Base-by-base conservation (phyloP, 2,329 filamentous ascomycete genomes). In the Dothideomycetes sp. region DNA sequence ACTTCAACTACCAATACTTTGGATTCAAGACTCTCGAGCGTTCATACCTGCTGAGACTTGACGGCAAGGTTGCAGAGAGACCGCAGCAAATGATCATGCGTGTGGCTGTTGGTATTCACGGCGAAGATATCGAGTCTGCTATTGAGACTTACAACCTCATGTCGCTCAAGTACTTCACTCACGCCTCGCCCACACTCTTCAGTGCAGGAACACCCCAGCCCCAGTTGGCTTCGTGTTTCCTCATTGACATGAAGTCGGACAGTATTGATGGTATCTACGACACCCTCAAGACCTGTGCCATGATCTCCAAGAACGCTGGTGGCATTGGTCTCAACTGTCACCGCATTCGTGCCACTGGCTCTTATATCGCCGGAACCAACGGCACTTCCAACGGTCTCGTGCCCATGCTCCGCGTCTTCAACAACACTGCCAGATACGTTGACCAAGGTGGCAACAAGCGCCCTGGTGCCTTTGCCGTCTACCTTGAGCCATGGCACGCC, bases 1-100 rank as follows among this genome's bases (percentile, higher is more conserved):
- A 98, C 63, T 98, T 98, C 76, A 95, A 96, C 76, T 98, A 98
- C 73, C 91, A 98, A 71, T 98, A 94, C 71, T 98, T 98, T 58
- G 91, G 91, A 50, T 98, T 98, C 80, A 98, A 98, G 78, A 98
- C 91, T 6, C 73, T 98, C 27, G 91, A 98, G 73, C 82, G 91
- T 46, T 98, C 91, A 58, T 98, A 98, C 60, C 81, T 98, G 38
- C 80, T 98, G 52, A 88, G 93, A 61, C 83, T 96, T 51, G 77
- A 95, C 56, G 88, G 87, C 62, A 94, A 95, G 69, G 86, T 96
- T 59, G 89, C 88, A 38, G 91, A 98, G 71, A 80, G 91, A 56
- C 91, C 91, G 31, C 91, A 98, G 68, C 91, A 98, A 70, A 91
- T 98, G 87, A 89, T 98, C 56, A 98, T 98, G 91, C 86, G 91